Conservation (phyloP, 495 filamentous ascomycete species). For the Aspergillus incahuasiensis region DNA sequence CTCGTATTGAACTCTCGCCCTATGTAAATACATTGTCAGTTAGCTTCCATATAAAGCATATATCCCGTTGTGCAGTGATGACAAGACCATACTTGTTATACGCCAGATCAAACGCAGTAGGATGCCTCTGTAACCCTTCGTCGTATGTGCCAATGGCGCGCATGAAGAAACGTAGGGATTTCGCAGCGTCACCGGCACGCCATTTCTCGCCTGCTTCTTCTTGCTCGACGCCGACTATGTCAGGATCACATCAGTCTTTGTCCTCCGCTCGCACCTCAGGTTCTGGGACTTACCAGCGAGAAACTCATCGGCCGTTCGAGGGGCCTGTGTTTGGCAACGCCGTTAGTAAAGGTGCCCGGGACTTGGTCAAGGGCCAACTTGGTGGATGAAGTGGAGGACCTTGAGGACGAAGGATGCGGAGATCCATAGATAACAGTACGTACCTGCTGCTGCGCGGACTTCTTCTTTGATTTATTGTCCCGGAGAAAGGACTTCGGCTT, state of each 20-base stretch:
- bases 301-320: conserved; percentile 58
- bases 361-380: neutral
- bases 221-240: conserved; percentile 56
- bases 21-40: conserved; percentile 18
- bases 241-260: neutral
- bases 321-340: conserved; percentile 32
- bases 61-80: neutral
- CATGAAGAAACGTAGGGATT: conserved; percentile 63
- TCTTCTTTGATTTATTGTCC: conserved; percentile 43
- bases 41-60: neutral
- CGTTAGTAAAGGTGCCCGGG: neutral
- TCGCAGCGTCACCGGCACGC: conserved; percentile 64
- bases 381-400: neutral
- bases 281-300: conserved; percentile 41
- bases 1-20: conserved; percentile 61
- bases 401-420: neutral
- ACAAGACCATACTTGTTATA: conserved; percentile 59
- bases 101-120: conserved; percentile 60
- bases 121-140: conserved; percentile 53
- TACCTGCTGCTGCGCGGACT: conserved; percentile 32
- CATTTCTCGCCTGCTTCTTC: conserved; percentile 72
- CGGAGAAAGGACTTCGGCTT: conserved; percentile 51
- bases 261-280: neutral
- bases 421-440: no score
- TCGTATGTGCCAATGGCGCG: conserved; percentile 62